These are phyloP conservation scores for Mycoemilia scoparia DNA, from an alignment of 192 early-diverging fungal species.

Conservation along the genomic window DNA sequence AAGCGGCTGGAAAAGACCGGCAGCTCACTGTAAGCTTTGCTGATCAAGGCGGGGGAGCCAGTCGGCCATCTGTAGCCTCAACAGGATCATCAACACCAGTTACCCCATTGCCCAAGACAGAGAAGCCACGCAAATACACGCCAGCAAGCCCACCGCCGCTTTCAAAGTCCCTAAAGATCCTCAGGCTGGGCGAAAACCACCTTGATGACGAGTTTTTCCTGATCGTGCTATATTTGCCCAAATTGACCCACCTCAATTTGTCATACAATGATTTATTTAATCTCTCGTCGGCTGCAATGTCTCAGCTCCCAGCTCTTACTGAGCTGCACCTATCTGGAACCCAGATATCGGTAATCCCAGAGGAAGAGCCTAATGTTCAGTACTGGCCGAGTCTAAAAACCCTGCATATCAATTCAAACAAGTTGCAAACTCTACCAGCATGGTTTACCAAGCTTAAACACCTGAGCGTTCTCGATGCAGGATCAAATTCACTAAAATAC, in stretches of 20 bases:
- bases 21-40: no score
- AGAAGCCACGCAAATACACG: conserved; percentile 21
- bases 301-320: conserved; percentile 42
- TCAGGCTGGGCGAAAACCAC: conserved; percentile 69
- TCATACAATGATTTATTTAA: conserved; percentile 67
- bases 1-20: no score
- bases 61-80: conserved; percentile 1
- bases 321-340: conserved; percentile 77
- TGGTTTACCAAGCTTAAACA: conserved; percentile 76
- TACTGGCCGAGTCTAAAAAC: conserved; percentile 44
- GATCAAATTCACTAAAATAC: conserved; percentile 75
- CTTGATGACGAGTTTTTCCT: conserved; percentile 65
- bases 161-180: conserved; percentile 33
- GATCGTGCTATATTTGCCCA: conserved; percentile 49
- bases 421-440: conserved; percentile 71
- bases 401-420: conserved; percentile 81
- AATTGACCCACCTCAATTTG: conserved; percentile 60
- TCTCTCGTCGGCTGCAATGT: conserved; percentile 56
- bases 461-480: conserved; percentile 63
- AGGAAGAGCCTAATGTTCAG: conserved; percentile 57
- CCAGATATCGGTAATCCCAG: conserved; percentile 62
- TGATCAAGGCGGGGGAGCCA: neutral
- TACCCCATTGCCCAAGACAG: conserved; percentile 8
- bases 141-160: conserved; percentile 34
- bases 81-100: conserved; percentile 10